Conservation (phyloP, 2,329 filamentous ascomycete genomes). For the Myriosclerotinia duriaeana region DNA sequence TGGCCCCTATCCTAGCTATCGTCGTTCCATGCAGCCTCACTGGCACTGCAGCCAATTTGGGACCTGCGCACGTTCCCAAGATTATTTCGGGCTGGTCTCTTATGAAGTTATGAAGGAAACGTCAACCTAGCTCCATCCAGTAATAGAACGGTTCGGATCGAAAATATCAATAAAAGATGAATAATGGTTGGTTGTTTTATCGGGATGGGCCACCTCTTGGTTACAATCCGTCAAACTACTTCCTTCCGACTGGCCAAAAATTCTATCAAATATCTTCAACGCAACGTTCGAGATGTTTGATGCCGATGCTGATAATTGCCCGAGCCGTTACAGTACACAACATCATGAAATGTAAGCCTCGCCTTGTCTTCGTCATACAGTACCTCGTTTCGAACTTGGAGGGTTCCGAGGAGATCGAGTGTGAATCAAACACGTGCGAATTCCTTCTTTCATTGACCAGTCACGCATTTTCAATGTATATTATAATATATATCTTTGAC, state of each 20-base stretch:
- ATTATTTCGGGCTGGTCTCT: constrained; percentile 1
- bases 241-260: constrained; percentile 18
- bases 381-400: background rate
- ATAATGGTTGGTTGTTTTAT: constrained; percentile 11
- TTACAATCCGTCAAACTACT: constrained; percentile 6
- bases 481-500: background rate
- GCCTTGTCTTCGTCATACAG: background rate
- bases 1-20: constrained; percentile 5
- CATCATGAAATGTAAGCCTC: constrained; percentile 7
- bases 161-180: background rate
- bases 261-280: constrained; percentile 17
- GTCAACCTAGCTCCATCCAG: background rate
- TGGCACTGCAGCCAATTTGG: constrained; percentile 21
- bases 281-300: constrained; percentile 5
- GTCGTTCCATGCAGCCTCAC: constrained; percentile 23
- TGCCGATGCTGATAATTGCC: constrained; percentile 20
- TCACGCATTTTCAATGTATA: background rate
- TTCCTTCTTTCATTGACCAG: background rate
- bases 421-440: background rate
- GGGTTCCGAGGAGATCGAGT: background rate
- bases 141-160: constrained; percentile 10
- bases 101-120: background rate
- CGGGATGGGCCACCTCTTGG: constrained; percentile 3
- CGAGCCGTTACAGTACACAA: constrained; percentile 10
- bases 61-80: constrained; percentile 21